Conservation (phyloP, 2,329 filamentous ascomycete species). For the Capronia coronata region DNA sequence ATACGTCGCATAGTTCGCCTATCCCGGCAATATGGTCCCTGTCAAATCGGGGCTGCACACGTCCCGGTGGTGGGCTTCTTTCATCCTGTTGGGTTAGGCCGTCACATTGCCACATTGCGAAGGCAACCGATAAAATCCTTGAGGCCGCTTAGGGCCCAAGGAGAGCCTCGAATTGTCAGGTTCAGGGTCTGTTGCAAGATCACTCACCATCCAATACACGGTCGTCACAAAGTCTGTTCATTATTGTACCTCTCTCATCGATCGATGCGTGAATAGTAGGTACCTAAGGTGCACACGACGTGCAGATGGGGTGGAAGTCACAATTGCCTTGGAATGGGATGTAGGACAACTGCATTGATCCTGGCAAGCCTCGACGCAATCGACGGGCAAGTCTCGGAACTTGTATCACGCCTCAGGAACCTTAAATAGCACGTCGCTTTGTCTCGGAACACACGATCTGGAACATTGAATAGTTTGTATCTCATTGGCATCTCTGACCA, state of each 20-base stretch:
- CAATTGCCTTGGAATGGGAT: neutral
- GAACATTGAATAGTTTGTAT: constrained; percentile 1
- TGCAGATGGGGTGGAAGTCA: neutral
- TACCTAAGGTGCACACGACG: too few species aligned
- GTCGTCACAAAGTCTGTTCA: neutral
- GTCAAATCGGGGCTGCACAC: neutral
- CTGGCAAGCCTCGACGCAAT: neutral
- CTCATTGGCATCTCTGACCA: constrained; percentile 1
- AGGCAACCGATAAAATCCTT: neutral
- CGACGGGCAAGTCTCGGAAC: neutral
- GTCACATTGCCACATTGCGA: neutral
- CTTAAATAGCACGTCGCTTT: neutral
- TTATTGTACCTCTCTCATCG: neutral
- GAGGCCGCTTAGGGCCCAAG: neutral
- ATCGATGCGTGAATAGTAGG: neutral
- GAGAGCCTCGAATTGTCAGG: neutral
- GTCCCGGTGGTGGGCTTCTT: neutral
- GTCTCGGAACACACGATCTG: neutral
- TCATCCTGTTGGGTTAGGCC: neutral
- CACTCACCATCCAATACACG: neutral
- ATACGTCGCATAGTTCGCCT: neutral
- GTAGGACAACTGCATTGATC: neutral
- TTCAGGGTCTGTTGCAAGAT: neutral
- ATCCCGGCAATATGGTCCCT: neutral
- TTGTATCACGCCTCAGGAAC: neutral